phyloP scores from a whole-genome alignment of 192 early-diverging fungal genomes.

The Backusella mclennaniae region DNA sequence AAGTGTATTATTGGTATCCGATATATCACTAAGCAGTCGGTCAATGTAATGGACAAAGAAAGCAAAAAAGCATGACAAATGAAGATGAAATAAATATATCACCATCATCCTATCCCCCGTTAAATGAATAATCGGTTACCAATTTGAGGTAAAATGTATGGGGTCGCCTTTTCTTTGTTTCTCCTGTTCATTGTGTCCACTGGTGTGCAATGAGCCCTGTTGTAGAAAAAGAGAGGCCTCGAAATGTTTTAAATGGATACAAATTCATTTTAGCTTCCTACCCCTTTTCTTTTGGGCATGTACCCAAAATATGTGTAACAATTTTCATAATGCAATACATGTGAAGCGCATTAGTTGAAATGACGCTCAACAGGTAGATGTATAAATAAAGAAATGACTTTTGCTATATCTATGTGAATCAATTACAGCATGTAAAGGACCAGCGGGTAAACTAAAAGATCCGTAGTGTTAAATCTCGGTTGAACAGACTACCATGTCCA shows the following conservation, averaged over 20 bases:
- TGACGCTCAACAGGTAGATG: neutral
- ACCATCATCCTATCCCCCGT: neutral
- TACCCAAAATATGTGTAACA: neutral
- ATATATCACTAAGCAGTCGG: neutral
- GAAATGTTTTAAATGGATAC: neutral
- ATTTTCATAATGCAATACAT: neutral
- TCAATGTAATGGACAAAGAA: neutral
- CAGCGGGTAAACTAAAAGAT: constrained; percentile 6
- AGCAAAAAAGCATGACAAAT: neutral
- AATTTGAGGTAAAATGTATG: neutral
- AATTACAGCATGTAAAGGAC: neutral
- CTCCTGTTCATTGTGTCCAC: neutral
- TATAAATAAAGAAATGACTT: neutral
- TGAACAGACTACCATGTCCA: neutral
- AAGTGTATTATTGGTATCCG: neutral
- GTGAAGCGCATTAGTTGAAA: neutral
- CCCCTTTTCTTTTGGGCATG: neutral
- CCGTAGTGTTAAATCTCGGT: neutral
- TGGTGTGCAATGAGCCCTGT: neutral
- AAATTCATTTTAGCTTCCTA: neutral
- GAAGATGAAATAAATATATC: neutral
- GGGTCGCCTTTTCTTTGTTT: neutral
- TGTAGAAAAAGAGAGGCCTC: neutral
- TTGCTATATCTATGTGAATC: neutral
- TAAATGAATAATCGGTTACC: neutral